Conservation (phyloP, 768 basidiomycete genomes). For the Rhizopogon rudus region DNA sequence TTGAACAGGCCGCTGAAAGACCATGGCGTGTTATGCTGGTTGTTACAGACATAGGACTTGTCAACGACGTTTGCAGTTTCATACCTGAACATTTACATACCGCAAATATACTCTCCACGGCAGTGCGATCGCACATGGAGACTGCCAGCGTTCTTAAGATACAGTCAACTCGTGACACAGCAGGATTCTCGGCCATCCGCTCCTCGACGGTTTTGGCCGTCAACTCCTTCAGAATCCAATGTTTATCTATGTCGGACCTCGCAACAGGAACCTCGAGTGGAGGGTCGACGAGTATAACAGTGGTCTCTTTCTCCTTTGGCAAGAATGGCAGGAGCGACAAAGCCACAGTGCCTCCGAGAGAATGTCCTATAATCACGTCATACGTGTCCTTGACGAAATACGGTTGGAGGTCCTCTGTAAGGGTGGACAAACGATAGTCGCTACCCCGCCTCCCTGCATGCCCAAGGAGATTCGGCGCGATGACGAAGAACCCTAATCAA, state of each 20-base stretch:
- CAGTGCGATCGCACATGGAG: background rate
- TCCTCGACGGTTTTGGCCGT: background rate
- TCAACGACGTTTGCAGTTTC: too few species aligned
- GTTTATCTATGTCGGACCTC: background rate
- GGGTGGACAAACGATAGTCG: background rate
- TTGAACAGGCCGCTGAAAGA: slow-evolving; percentile 8
- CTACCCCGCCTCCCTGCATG: background rate
- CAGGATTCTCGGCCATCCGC: background rate
- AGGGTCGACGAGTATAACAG: slow-evolving; percentile 8
- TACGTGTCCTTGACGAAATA: background rate
- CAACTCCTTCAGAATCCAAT: background rate
- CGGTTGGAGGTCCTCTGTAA: background rate
- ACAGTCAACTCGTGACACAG: background rate
- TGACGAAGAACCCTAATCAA: slow-evolving; percentile 3
- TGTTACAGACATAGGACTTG: background rate
- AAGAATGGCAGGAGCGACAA: background rate
- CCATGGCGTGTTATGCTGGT: slow-evolving; percentile 13
- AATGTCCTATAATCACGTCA: slow-evolving; percentile 6
- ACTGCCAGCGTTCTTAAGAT: background rate
- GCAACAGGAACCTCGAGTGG: background rate
- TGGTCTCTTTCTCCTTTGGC: background rate
- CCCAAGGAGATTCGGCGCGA: slow-evolving; percentile 1
- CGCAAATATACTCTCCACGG: background rate
- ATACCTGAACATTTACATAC: background rate
- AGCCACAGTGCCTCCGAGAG: slow-evolving; percentile 3